phyloP scores from a whole-genome alignment of 192 early-diverging fungal genomes.

The Podila verticillata region DNA sequence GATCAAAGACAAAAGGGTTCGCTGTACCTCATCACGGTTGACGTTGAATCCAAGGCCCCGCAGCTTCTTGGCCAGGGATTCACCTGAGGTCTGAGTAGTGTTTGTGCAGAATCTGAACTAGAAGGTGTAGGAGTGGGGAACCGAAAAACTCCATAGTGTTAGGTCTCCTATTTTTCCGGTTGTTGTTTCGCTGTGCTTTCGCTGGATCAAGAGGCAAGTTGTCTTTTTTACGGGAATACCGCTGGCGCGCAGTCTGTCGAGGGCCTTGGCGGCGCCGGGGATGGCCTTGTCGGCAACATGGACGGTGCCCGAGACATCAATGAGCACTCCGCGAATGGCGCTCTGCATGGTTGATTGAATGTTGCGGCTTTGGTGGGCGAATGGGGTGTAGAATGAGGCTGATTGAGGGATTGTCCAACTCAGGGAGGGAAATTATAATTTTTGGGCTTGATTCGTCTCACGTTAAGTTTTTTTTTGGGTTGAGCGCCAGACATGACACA shows the following conservation, averaged over 20 bases:
- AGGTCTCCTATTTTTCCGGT: too few species aligned
- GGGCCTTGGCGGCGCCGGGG: conserved; percentile 70
- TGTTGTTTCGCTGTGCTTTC: not conserved
- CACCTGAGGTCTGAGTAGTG: conserved; percentile 81
- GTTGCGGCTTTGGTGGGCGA: too few species aligned
- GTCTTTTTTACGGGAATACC: conserved; percentile 57
- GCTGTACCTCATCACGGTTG: conserved; percentile 58
- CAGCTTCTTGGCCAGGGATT: conserved; percentile 66
- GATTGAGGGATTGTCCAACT: too few species aligned
- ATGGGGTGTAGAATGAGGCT: too few species aligned
- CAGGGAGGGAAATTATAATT: too few species aligned
- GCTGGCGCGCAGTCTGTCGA: conserved; percentile 66
- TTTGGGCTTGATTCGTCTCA: too few species aligned
- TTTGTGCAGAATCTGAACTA: conserved; percentile 85
- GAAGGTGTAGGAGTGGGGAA: conserved; percentile 7
- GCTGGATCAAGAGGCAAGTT: not conserved
- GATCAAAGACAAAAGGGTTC: not conserved
- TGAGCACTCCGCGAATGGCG: conserved; percentile 65
- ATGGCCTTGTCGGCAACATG: conserved; percentile 77
- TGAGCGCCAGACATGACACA: too few species aligned
- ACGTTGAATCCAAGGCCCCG: conserved; percentile 74
- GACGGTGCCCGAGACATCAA: conserved; percentile 84
- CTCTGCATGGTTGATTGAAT: conserved; percentile 9
- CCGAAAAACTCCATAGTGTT: too few species aligned
- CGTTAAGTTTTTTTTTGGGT: too few species aligned